Base-by-base conservation (phyloP, 1,284 basidiomycete genomes). In the Puccinia hordei region DNA sequence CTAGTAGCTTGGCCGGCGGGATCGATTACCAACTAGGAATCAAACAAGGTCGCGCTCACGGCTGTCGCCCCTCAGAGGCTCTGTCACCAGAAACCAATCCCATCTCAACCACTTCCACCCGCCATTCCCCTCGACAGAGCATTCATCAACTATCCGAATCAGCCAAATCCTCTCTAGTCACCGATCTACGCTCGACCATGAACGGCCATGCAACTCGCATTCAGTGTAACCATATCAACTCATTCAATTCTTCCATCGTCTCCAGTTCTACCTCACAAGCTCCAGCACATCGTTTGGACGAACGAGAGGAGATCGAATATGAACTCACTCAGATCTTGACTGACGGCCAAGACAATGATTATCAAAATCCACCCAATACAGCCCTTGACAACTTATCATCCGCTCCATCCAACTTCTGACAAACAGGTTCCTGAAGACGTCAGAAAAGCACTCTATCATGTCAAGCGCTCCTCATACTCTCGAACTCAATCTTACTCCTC, bases 381-480 rank as follows among this genome's bases (percentile, higher is more conserved):
- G 4, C 35, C 13, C 24, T 27, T 6, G n/a, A 5, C 61, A 6
- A 15, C 27, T 38, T 24, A 35, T 2, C 30, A 27, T n/a, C n/a
- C n/a, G 22, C 61, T 44, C 38, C 61, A 44, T 65, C 38, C 38
- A 27, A 66, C 15, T 13, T 19, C 27, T 12, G 38, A 41, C 9
- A 30, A 44, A 41, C 38, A 22, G 17, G 63, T 41, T 1, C 38
- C 63, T 38, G 63, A 66, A 10, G 63, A 66, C 30, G 63, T 66
- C 35, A 22, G 41, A 24, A 27, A 66, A 41, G 63, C 63, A 27
- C 63, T 66, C 38, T 66, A 66, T n/a, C 63, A 46, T 13, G 63
- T 66, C 35, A 66, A 66, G 17, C 63, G 63, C 30, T 44, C 63
- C 63, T 66, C 63, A n/a, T 66, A 66, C 41, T 66, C 63, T 6